Evolutionary conservation across 495 filamentous ascomycete genomes (phyloP), one percentile per base, ranked within the genome.

Genomic region (Aspergillus ostianus): DNA sequence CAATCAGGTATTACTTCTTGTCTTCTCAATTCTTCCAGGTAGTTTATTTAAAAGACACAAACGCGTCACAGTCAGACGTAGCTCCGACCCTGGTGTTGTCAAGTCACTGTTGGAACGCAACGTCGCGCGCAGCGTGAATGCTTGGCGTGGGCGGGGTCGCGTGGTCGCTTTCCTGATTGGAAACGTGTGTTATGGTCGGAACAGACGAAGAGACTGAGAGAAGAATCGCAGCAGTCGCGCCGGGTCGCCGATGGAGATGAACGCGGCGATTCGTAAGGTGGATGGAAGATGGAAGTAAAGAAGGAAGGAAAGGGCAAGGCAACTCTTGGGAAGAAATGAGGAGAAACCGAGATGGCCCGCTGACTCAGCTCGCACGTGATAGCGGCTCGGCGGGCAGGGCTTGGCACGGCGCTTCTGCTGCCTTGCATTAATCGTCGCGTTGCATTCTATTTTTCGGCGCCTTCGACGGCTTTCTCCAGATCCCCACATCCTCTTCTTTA

Each of bases 111-210:
- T 20, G 53, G 50, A 47, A 30, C 49, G 48, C 47, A 20, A 18
- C 55, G 54, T 62, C 55, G 57, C 65, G 62, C 61, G 58, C 53
- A 60, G 51, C 51, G 56, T 61, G 51, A 56, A 61, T 58, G 64
- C 64, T 69, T 70, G 63, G 62, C 62, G 61, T 63, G 65, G 66
- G 72, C 67, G 72, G 73, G 73, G 70, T 74, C 72, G 67, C 69
- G 67, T 73, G 67, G 59, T 56, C 51, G 46, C 50, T 64, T 53
- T 41, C 20, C 47, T 32, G 51, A 18, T 36, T 56, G 51, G 45
- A 30, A 19, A 17, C 36, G 36, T 10, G 36, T 41, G 36, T 41
- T 41, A 6, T 41, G 36, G 13, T 15, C 48, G 15, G 36, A 13
- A 32, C 48, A 21, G 15, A 46, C 46, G 51, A 47, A 29, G 53